These are phyloP conservation scores for Megacollybia marginata DNA, from an alignment of 768 basidiomycete species.

Conservation along the genomic window DNA sequence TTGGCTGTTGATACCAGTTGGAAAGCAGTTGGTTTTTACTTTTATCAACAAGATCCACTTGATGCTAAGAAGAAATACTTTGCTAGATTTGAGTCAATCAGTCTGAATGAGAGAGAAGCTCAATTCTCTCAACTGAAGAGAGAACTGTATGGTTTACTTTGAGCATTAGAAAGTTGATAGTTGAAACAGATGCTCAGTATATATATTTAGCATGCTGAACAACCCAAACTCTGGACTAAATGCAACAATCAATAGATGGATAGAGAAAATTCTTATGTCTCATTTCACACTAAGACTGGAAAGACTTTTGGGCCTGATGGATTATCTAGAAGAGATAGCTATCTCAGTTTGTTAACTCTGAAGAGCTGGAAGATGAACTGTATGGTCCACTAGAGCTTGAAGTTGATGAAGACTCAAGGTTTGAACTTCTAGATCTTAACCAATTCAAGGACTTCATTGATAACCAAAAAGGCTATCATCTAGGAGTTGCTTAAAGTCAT, in stretches of 20 bases:
- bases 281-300: constrained; percentile 26
- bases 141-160: constrained; percentile 29
- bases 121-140: constrained; percentile 31
- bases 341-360: not conserved
- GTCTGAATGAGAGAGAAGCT: constrained; percentile 21
- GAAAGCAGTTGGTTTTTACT: constrained; percentile 15
- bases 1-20: constrained; percentile 23
- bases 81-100: constrained; percentile 23
- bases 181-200: constrained; percentile 32
- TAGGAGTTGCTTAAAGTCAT: too few relatives aligned
- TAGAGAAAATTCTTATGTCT: constrained; percentile 28
- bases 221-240: constrained; percentile 28
- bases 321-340: constrained; percentile 17
- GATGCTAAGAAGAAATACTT: not conserved
- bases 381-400: not conserved
- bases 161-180: constrained; percentile 20
- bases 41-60: constrained; percentile 14
- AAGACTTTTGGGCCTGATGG: constrained; percentile 27
- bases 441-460: constrained; percentile 6
- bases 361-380: not conserved
- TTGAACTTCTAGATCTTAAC: not conserved
- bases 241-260: constrained; percentile 33
- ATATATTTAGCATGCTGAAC: constrained; percentile 37
- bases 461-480: constrained; percentile 2
- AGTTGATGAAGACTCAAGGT: not conserved